Percentiles rank a stretch among this genome's conserved stretches.
phyloP scores from a whole-genome alignment of 164 flowering plant genomes.

The Santalum album region DNA sequence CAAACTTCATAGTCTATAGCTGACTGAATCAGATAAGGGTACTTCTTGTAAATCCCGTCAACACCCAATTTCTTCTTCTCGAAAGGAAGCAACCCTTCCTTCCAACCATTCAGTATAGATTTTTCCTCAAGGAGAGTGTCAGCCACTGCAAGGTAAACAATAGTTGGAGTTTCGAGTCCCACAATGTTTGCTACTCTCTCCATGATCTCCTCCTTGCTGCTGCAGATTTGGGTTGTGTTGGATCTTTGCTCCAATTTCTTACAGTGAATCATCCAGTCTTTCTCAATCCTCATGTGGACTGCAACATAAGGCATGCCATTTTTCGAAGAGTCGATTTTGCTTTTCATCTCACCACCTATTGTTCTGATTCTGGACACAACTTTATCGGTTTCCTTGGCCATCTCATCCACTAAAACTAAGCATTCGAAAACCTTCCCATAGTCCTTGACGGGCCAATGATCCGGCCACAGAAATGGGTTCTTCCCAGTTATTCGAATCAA shows the following conservation, averaged over 20 bases:
- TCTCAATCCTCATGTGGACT: constrained; percentile 95
- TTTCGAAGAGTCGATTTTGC: constrained; percentile 6
- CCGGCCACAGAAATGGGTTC: constrained; percentile 96
- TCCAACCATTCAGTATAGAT: constrained; percentile 69
- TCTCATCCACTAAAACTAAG: constrained; percentile 72
- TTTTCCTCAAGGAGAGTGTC: constrained; percentile 72
- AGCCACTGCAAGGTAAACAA: constrained; percentile 84
- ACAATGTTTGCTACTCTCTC: constrained; percentile 59
- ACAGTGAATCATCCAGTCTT: constrained; percentile 99
- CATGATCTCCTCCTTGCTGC: constrained; percentile 76
- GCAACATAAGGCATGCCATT: constrained; percentile 53
- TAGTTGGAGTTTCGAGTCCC: constrained; percentile 32
- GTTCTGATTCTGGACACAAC: constrained; percentile 69
- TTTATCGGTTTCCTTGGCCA: constrained; percentile 55
- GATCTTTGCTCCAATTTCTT: constrained; percentile 73
- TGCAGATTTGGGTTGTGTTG: constrained; percentile 58
- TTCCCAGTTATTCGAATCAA: constrained; percentile 65
- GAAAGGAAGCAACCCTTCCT: constrained; percentile 54
- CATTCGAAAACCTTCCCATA: constrained; percentile 84
- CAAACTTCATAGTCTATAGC: constrained; percentile 99
- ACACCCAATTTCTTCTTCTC: constrained; percentile 87
- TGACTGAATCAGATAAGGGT: constrained; percentile 80
- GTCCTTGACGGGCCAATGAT: constrained; percentile 91
- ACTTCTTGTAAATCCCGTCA: constrained; percentile 51
- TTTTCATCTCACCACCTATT: constrained; percentile 22